Conservation (phyloP, 208 protist genomes). For the Acanthamoeba culbertsoni region DNA sequence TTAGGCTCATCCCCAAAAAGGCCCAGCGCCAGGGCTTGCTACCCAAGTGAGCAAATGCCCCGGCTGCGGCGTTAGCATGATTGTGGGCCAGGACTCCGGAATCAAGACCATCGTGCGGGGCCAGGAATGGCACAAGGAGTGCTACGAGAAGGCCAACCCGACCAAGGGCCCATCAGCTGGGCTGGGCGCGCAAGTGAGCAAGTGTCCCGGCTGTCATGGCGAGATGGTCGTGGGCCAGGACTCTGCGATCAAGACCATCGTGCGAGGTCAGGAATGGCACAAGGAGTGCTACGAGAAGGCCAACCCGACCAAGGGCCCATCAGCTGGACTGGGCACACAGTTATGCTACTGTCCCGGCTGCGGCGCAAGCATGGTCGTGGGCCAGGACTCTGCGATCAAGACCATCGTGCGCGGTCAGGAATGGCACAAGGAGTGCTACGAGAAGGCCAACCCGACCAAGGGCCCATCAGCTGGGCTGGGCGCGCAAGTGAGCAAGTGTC, state of each 20-base stretch:
- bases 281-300: constrained; percentile 48
- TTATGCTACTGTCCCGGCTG: neutral
- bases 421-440: constrained; percentile 29
- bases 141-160: constrained; percentile 29
- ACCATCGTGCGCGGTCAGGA: constrained; percentile 50
- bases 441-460: neutral
- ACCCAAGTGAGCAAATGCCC: constrained; percentile 24
- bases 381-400: neutral
- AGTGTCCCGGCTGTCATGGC: constrained; percentile 1
- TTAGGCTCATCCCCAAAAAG: neutral
- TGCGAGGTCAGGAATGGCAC: constrained; percentile 46
- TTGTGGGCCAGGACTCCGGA: constrained; percentile 3
- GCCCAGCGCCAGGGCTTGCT: neutral
- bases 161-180: neutral
- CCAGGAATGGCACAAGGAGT: constrained; percentile 52
- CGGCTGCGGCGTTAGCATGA: neutral
- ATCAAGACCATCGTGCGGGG: constrained; percentile 13
- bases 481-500: neutral
- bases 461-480: neutral
- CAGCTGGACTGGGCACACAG: neutral
- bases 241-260: constrained; percentile 24
- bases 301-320: neutral
- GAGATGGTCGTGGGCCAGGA: constrained; percentile 36
- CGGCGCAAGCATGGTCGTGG: neutral
- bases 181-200: neutral